Conservation (phyloP, 73 alveolate genomes). For the Tetrahymena malaccensis region DNA sequence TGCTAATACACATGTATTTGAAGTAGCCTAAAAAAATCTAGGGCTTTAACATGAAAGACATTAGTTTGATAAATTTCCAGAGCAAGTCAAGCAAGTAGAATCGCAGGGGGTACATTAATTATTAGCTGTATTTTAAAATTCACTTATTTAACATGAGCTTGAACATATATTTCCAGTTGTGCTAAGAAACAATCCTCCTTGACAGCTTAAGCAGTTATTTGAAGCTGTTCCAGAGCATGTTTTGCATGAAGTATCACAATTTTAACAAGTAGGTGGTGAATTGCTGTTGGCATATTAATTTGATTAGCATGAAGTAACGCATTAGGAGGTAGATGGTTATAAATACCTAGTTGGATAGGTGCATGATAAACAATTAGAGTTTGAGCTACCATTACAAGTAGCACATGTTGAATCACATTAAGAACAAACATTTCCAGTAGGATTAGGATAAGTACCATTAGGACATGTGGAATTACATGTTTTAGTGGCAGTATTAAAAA, state of each 20-base stretch:
- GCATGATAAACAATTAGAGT: not conserved
- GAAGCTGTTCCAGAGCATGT: not conserved
- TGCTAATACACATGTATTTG: not conserved
- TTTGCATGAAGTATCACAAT: not conserved
- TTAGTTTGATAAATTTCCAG: not conserved
- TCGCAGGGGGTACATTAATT: not conserved
- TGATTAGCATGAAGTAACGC: not conserved
- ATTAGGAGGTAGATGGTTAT: not conserved
- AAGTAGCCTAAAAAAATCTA: not conserved
- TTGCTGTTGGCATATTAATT: not conserved
- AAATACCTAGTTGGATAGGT: not conserved
- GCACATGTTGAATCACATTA: not conserved
- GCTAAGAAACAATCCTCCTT: not conserved
- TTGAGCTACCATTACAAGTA: not conserved
- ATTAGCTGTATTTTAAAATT: not conserved
- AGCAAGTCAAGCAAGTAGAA: not conserved
- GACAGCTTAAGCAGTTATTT: not conserved
- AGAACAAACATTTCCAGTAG: not conserved
- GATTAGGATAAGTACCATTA: not conserved
- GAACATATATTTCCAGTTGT: not conserved
- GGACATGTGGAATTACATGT: not conserved
- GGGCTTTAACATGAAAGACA: not conserved
- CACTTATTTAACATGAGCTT: not conserved
- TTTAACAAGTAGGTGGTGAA: not conserved
- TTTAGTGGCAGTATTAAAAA: not conserved